Base-by-base conservation (phyloP, 176 grass and related monocot species). In the Chrysopogon serrulatus region DNA sequence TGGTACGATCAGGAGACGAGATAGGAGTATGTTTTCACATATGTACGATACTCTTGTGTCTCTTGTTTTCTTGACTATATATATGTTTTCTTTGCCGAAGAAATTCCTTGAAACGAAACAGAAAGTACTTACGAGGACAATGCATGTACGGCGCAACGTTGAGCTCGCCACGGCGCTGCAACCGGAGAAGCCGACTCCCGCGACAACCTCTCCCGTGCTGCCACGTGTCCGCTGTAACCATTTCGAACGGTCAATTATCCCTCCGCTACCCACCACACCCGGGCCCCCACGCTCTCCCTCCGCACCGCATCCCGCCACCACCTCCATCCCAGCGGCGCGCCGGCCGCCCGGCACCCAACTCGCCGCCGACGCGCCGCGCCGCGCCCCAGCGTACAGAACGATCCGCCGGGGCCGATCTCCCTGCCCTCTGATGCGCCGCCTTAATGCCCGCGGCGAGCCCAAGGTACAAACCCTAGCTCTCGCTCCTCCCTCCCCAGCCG, bases 341-440 rank as follows among this genome's bases (percentile, higher is more conserved):
- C 82, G 87, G 86, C 47, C 10, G 86, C 47, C 10, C 56, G n/a
- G 56, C 56, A 57, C 21, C 77, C 67, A 54, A 24, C 69, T 85
- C 76, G 28, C 73, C 73, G 44, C 77, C 83, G 88, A 81, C 71
- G 82, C 62, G 71, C 78, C 71, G 63, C 28, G 57, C 57, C 70
- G 36, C 5, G 36, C 41, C 57, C 68, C 39, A 8, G 13, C 59
- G 11, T 21, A 32, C 33, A 21, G 36, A 66, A 47, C 81, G 37
- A 43, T 9, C 24, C 40, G 7, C 62, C 17, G 14, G 16, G 30
- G 21, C 16, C 33, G 74, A 74, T 65, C 39, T 81, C 17, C 14
- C 23, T 40, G 13, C 32, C 61, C 56, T 70, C 54, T 42, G 75
- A 93, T 96, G 94, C 88, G 88, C 74, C 84, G 88, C 9, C 28